Evolutionary conservation across 768 basidiomycete species (phyloP), one percentile per base, ranked within the genome.

Genomic region (button mushroom (Agaricus bisporus)): DNA sequence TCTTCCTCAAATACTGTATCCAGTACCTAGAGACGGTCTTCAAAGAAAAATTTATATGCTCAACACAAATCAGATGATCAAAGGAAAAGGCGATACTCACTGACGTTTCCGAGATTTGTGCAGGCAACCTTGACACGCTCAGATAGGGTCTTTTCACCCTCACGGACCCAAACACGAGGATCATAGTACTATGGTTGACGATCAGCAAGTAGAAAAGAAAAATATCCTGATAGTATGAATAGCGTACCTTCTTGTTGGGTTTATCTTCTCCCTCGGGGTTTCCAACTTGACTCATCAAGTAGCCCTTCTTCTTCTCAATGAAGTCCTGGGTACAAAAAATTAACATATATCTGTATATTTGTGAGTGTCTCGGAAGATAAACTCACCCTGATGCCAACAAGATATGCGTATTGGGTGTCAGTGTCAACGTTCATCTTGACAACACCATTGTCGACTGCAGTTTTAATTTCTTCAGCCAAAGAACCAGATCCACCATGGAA

Each of bases 401-500:
- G 82, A 73, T 98, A 98, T 10, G 95, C 94, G 66, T 85, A 95
- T 67, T 94, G 91, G 14, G 87, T 90, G 71, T 94, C 90, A 56
- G 94, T 98, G 70, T 95, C 93, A 56, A 97, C 92, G 76, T 98
- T 98, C 95, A 98, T 98, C 80, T 99, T 99, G 67, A 98, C 86
- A 39, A 97, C 95, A 64, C 95, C 95, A 68, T 95, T 80, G 49
- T 72, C 65, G 60, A 98, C 97, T 54, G 95, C 95, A 44, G 86
- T 91, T 62, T 76, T 77, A 74, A 98, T 99, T 73, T 99, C 97
- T 44, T 95, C 88, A 73, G 92, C 92, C 60, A 89, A 85, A 29
- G 97, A 98, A 42, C 97, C 97, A 49, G 97, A 98, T 59, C 97
- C 97, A 72, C 97, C 97, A 76, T 99, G 97, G 93, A 98, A 99